Evolutionary conservation across 495 filamentous ascomycete genomes (phyloP).

Genomic region (Achaetomiella virescens): DNA sequence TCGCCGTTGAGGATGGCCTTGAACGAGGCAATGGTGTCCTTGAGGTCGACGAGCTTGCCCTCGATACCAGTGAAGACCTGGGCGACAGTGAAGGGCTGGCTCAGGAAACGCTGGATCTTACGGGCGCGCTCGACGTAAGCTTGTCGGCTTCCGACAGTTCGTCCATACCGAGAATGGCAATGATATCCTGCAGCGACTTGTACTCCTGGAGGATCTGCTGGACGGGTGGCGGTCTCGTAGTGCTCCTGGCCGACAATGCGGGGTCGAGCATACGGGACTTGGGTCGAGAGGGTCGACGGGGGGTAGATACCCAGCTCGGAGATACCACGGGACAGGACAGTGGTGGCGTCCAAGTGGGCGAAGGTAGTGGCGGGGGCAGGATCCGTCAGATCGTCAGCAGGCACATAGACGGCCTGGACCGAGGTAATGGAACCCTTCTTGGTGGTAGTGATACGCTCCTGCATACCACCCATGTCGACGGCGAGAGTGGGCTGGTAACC

Average conservation of each 20-base stretch:
- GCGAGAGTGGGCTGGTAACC: slow-evolving; percentile 99
- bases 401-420: slow-evolving; percentile 99
- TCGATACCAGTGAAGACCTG: slow-evolving; percentile 99
- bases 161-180: slow-evolving; percentile 99
- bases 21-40: slow-evolving; percentile 96
- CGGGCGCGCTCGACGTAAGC: slow-evolving; percentile 99
- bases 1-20: slow-evolving; percentile 95
- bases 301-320: slow-evolving; percentile 99
- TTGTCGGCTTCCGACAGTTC: slow-evolving; percentile 98
- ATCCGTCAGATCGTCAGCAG: slow-evolving; percentile 99
- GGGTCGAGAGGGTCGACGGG: slow-evolving; percentile 96
- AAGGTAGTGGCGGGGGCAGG: slow-evolving; percentile 99
- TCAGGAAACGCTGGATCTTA: slow-evolving; percentile 99
- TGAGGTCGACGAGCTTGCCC: slow-evolving; percentile 92
- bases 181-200: slow-evolving; percentile 99
- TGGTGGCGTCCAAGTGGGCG: slow-evolving; percentile 99
- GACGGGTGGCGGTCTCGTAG: slow-evolving; percentile 91
- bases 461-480: slow-evolving; percentile 99
- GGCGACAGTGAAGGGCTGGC: slow-evolving; percentile 97
- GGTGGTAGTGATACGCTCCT: slow-evolving; percentile 99
- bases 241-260: slow-evolving; percentile 97
- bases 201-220: slow-evolving; percentile 99
- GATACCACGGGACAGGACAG: slow-evolving; percentile 99
- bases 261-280: slow-evolving; percentile 99
- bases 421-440: slow-evolving; percentile 99